Base-by-base conservation (phyloP, 345 rosid genomes). In the Brassica incana region DNA sequence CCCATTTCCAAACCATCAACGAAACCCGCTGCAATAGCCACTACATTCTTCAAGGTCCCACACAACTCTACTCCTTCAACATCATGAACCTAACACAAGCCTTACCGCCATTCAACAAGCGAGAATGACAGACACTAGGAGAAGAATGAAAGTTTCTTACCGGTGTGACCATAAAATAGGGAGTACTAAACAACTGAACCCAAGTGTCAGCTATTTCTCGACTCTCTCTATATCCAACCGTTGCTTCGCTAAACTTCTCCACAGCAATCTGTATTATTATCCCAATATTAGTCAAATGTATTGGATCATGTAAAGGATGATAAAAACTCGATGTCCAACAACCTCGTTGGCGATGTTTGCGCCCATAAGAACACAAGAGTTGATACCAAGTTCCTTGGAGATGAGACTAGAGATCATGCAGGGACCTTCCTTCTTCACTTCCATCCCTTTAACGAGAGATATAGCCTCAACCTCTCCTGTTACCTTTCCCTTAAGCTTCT, bases 271-370 rank as follows among this genome's bases (percentile, higher is more conserved):
- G 82, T 81, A 68, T 80, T 36, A 38, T 5, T 2, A 52, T 14
- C 7, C 1, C 65, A 38, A 6, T 61, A 61, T 25, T 61, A 61
- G 67, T 27, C 60, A 60, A 72, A 43, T 27, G 8, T 27, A 61
- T 11, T 61, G 29, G 8, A 68, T 9, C 56, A 45, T 10, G 16
- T 27, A 4, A 72, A 15, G n/a, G 43, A 27, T 50, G 32, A 8
- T 10, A 11, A 50, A 54, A 6, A 61, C 2, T 9, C 11, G 1
- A 38, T 43, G 4, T 33, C 8, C 11, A 69, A 40, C 71, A 66
- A 90, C 99, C 93, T 95, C 99, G 73, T 90, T 93, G 9, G 99
- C 99, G 64, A 95, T 93, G 81, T 95, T 93, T 38, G 97, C 98
- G 11, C 99, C 97, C 98, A 93, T 95, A 65, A 95, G 87, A 77